These are phyloP conservation scores for Cutaneotrichosporon cutaneum DNA, from an alignment of 1,284 basidiomycete genomes.

Conservation along the genomic window DNA sequence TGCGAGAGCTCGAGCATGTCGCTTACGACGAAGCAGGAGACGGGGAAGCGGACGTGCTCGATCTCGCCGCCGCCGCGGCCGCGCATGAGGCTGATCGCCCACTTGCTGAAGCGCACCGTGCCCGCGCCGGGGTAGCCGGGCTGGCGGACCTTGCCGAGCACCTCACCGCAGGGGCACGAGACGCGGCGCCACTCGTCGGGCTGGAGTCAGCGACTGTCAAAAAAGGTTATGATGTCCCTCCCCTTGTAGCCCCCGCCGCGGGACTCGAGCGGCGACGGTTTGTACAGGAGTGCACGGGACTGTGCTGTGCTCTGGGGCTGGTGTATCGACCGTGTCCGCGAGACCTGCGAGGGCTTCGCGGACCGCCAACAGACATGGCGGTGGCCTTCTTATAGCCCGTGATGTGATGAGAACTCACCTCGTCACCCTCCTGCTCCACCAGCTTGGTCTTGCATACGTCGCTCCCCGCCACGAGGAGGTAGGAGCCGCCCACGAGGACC, in stretches of 20 bases:
- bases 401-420: slow-evolving; percentile 60
- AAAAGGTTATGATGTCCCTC: slow-evolving; percentile 59
- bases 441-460: slow-evolving; percentile 62
- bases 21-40: slow-evolving; percentile 77
- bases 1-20: slow-evolving; percentile 84
- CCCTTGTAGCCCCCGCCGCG: slow-evolving; percentile 79
- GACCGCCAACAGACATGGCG: slow-evolving; percentile 68
- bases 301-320: slow-evolving; percentile 65
- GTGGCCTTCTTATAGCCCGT: slow-evolving; percentile 71
- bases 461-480: slow-evolving; percentile 70
- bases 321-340: slow-evolving; percentile 78
- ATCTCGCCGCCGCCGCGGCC: slow-evolving; percentile 56
- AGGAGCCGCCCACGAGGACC: slow-evolving; percentile 80
- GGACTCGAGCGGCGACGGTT: slow-evolving; percentile 61
- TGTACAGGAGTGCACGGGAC: slow-evolving; percentile 59
- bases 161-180: slow-evolving; percentile 73
- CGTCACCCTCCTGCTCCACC: slow-evolving; percentile 54
- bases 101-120: slow-evolving; percentile 66
- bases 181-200: slow-evolving; percentile 64
- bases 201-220: slow-evolving; percentile 34
- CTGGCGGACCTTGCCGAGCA: slow-evolving; percentile 65
- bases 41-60: slow-evolving; percentile 61
- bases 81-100: slow-evolving; percentile 71
- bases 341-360: slow-evolving; percentile 47
- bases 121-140: slow-evolving; percentile 45